Evolutionary conservation across 441 rosid genomes (phyloP).

Genomic region (Rhodomyrtus psidioides): DNA sequence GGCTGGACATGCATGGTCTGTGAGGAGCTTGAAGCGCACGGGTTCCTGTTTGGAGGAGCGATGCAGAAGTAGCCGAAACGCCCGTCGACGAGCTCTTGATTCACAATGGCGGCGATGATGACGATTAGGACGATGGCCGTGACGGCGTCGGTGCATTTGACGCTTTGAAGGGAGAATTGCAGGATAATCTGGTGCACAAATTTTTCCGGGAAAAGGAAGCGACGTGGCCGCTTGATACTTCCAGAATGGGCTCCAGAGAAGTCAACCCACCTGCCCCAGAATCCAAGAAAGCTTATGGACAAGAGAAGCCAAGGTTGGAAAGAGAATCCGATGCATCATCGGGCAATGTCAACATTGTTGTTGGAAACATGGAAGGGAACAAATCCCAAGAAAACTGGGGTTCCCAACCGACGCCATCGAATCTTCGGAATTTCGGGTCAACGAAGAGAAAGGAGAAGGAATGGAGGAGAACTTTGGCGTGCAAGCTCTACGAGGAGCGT

Average conservation of each 20-base stretch:
- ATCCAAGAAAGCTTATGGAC: neutral
- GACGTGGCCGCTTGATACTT: neutral
- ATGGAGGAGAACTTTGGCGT: conserved; percentile 8
- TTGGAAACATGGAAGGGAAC: neutral
- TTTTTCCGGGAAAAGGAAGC: neutral
- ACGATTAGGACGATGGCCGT: neutral
- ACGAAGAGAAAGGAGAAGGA: conserved; percentile 7
- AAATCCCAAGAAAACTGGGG: neutral
- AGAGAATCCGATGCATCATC: neutral
- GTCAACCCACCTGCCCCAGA: conserved; percentile 2
- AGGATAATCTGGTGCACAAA: neutral
- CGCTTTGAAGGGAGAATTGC: neutral
- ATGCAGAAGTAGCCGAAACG: neutral
- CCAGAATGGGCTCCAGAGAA: neutral
- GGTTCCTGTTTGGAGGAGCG: neutral
- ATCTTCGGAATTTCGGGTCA: neutral
- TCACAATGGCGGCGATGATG: neutral
- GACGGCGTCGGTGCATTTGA: neutral
- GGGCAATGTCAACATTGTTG: neutral
- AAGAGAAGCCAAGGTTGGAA: neutral
- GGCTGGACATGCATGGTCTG: too few species aligned
- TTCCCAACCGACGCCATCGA: neutral
- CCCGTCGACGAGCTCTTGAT: conserved; percentile 3
- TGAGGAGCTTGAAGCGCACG: neutral
- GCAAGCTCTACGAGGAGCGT: conserved; percentile 8